Base-by-base conservation (phyloP, 768 basidiomycete genomes). In the Filobasidium wieringae region DNA sequence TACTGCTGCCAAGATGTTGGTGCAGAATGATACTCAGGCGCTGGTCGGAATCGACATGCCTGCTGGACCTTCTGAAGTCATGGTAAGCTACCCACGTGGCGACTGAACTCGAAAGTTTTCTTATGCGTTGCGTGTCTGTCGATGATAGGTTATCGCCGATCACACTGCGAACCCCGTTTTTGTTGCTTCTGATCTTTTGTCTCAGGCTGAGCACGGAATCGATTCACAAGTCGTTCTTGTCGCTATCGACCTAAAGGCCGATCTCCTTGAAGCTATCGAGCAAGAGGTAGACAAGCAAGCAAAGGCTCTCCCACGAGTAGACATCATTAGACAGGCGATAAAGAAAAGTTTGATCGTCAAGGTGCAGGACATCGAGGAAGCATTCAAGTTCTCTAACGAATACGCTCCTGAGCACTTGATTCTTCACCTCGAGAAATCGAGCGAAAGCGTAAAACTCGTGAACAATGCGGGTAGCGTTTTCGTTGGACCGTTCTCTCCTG, bases 341-440 rank as follows among this genome's bases (percentile, higher is more conserved):
- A 75, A 83, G 51, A 91, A 89, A 77, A 91, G 88, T 71, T 79
- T 96, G 66, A 95, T 93, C 64, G 86, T 96, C 62, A 82, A 82
- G 67, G 79, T 81, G 22, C 65, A 76, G 22, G 79, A 79, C 7
- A 75, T 86, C 1, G 80, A 84, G 33, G 84, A 91, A 68, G 95
- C 88, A 8, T 77, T 97, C 53, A 75, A 71, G 7, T 97, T 97
- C 77, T 89, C 87, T 41, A 97, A 99, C 73, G 91, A 92, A 68
- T 99, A 99, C 68, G 93, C 95, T 5, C 95, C 95, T 0, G 95
- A 99, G 71, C 95, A 99, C 77, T 79, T 99, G 59, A 95, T 99
- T 67, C 74, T 99, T 55, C 91, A 97, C 73, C 71, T 96, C 55
- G 79, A 82, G 60, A 76, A 85, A 36, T 87, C 92, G 0, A 75